These are phyloP conservation scores for Ceratobasidium sp. DNA, from an alignment of 1,284 basidiomycete species.

Conservation along the genomic window DNA sequence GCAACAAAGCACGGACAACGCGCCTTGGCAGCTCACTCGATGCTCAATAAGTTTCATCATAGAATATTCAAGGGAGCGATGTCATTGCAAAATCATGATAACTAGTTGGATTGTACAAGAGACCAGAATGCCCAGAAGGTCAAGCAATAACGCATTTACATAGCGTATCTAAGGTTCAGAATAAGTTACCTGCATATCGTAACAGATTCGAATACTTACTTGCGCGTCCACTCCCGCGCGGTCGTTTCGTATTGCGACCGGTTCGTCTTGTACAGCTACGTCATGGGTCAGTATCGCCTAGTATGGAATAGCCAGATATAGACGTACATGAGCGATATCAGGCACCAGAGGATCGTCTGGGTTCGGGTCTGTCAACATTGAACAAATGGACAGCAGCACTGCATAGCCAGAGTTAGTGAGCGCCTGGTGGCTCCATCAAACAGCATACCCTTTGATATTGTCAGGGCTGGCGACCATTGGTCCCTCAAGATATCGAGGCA, in stretches of 20 bases:
- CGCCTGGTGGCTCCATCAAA: not conserved
- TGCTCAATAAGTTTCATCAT: not conserved
- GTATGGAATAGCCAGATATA: conserved; percentile 57
- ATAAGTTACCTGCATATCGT: not conserved
- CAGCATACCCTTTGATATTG: conserved; percentile 92
- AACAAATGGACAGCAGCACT: conserved; percentile 95
- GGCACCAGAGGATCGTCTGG: conserved; percentile 85
- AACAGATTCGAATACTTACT: conserved; percentile 66
- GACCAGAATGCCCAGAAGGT: conserved; percentile 12
- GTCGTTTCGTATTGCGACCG: conserved; percentile 92
- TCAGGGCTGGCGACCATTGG: conserved; percentile 98
- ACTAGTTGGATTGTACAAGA: conserved; percentile 36
- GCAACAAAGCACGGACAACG: conserved; percentile 1
- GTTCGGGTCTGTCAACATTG: conserved; percentile 97
- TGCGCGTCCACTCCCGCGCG: conserved; percentile 96
- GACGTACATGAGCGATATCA: conserved; percentile 59
- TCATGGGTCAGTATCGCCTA: conserved; percentile 45
- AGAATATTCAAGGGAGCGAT: conserved; percentile 20
- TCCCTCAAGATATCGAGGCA: conserved; percentile 97
- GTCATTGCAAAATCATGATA: conserved; percentile 20
- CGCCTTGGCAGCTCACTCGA: not conserved
- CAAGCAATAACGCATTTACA: conserved; percentile 31
- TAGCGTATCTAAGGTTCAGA: conserved; percentile 17
- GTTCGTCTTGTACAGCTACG: conserved; percentile 95
- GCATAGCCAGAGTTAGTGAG: conserved; percentile 1